phyloP scores from a whole-genome alignment of 345 rosid genomes.

The Raphanus raphanistrum region DNA sequence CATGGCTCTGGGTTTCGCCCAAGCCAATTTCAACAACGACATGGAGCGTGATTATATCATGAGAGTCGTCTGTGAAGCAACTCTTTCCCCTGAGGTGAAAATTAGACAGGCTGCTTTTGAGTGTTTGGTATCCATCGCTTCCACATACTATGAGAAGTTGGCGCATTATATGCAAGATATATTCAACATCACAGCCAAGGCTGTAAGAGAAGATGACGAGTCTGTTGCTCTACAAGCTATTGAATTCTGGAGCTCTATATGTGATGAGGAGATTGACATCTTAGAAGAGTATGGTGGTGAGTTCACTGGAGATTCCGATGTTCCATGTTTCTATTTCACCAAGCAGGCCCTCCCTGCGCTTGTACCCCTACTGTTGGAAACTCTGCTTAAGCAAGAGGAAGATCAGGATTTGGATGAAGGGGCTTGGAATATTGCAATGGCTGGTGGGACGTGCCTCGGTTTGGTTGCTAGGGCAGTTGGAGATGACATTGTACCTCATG shows the following conservation, averaged over 20 bases:
- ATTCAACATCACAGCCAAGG: conserved; percentile 60
- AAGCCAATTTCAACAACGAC: conserved; percentile 63
- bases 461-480: conserved; percentile 71
- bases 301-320: conserved; percentile 54
- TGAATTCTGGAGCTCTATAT: conserved; percentile 71
- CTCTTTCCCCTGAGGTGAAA: conserved; percentile 54
- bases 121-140: conserved; percentile 66
- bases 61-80: conserved; percentile 71
- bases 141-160: conserved; percentile 59
- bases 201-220: conserved; percentile 62
- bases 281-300: conserved; percentile 56
- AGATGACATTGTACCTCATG: conserved; percentile 64
- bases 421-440: conserved; percentile 75
- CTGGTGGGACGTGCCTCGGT: conserved; percentile 68
- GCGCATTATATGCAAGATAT: conserved; percentile 58
- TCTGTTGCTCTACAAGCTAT: conserved; percentile 68
- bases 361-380: conserved; percentile 59
- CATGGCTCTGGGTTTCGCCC: conserved; percentile 69
- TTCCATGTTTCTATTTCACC: conserved; percentile 57
- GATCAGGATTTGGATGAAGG: conserved; percentile 76
- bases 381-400: conserved; percentile 69
- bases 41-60: conserved; percentile 72
- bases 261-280: conserved; percentile 72
- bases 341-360: conserved; percentile 67
- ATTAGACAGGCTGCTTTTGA: conserved; percentile 66